Evolutionary conservation across 495 filamentous ascomycete species (phyloP), one percentile per base, ranked within the genome.

Genomic region (Hyaloscypha finlandica): DNA sequence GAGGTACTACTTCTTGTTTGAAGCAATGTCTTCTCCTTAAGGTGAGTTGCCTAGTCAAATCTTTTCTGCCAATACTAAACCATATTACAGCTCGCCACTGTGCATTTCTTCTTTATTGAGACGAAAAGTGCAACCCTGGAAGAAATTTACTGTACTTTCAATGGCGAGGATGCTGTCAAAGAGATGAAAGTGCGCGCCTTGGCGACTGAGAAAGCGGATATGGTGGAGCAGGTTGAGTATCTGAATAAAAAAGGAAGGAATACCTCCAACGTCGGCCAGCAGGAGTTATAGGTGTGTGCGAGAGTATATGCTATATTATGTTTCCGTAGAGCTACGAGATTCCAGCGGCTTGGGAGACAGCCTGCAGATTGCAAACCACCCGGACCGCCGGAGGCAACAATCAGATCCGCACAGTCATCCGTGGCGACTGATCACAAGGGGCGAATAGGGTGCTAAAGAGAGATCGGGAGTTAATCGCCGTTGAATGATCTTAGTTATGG

Each of bases 71-170:
- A 39, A n/a, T 9, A 16, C 30, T 29, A 62, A 25, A 3, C 20
- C 33, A 51, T 25, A 12, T 16, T 39, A 14, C 33, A 62, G 59
- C n/a, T 62, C 6, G 37, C 31, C 30, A 51, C 37, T 20, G 89
- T 93, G 59, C 94, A 89, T 79, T 91, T 95, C 83, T 94, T 85
- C 71, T 66, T 84, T 20, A 81, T 85, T 16, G 81, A 83, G 74
- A 83, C 81, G 73, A 84, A 84, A 73, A 83, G 84, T 67, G 76
- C 82, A 19, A 76, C 74, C 25, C 67, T 84, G 12, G 82, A 84
- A 69, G 81, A 84, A 75, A 86, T 94, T 64, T 62, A 39, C 12
- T 8, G 25, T n/a, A 42, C 39, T 51, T 62, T 62, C 22, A 37
- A 62, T 62, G 59, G 59, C 22, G 37, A 62, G 37, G 59, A 62